These are phyloP conservation scores for Colletotrichum sp. DNA, from an alignment of 2,329 filamentous ascomycete genomes.

Conservation along the genomic window DNA sequence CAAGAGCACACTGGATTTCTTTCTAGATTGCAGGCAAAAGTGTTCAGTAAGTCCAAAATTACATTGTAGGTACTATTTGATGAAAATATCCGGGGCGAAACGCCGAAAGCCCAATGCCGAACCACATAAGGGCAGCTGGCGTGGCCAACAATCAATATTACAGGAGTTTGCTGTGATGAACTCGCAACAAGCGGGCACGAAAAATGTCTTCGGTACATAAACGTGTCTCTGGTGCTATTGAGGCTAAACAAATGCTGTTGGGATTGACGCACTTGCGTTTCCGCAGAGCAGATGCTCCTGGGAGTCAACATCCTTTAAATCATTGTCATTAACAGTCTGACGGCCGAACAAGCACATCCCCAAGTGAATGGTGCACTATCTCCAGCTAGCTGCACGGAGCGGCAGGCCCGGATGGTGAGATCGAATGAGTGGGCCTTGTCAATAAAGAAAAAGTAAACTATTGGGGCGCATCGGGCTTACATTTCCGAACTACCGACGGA, in stretches of 20 bases:
- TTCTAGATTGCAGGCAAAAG: neutral
- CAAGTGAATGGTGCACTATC: neutral
- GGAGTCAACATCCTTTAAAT: neutral
- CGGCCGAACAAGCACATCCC: neutral
- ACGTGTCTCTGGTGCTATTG: neutral
- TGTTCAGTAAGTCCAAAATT: neutral
- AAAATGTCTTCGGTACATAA: neutral
- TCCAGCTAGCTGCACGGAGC: neutral
- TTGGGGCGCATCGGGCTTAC: neutral
- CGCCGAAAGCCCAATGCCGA: accelerated
- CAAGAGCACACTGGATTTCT: neutral
- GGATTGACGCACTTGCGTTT: neutral
- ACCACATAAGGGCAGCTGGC: neutral
- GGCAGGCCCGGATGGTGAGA: neutral
- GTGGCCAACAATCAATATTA: neutral
- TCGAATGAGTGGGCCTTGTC: neutral
- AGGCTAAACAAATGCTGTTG: neutral
- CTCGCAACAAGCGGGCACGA: neutral
- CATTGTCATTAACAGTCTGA: neutral
- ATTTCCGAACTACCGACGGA: neutral
- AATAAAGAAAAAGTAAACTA: neutral
- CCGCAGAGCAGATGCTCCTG: neutral
- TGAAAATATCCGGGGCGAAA: neutral
- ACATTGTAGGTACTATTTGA: no score
- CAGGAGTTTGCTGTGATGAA: neutral